Percentiles rank a stretch among this genome's conserved stretches.
phyloP scores from a whole-genome alignment of 257 asterid species.

The Verbascum thapsus region DNA sequence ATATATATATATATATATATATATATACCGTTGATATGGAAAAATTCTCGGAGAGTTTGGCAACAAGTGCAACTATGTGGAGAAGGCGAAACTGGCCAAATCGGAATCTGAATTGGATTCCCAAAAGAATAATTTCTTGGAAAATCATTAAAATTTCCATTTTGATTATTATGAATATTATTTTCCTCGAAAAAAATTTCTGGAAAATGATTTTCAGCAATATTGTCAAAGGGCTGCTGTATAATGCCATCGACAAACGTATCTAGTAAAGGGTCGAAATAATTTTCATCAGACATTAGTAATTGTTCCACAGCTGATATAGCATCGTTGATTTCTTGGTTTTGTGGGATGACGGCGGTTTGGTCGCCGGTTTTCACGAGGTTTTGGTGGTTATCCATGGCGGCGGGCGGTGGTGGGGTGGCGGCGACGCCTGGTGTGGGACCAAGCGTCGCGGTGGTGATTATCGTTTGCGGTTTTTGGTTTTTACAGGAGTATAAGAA shows the following conservation, averaged over 20 bases:
- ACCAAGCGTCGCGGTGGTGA: constrained; percentile 52
- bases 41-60: constrained; percentile 56
- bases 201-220: constrained; percentile 27
- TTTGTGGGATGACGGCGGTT: constrained; percentile 18
- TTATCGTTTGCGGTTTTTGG: not conserved
- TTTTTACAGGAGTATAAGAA: not conserved
- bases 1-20: not conserved
- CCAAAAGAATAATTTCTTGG: constrained; percentile 29
- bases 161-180: not conserved
- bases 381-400: not conserved
- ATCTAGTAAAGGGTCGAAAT: constrained; percentile 24
- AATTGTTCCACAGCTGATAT: constrained; percentile 23
- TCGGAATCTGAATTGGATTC: constrained; percentile 39
- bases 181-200: constrained; percentile 21
- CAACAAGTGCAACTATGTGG: constrained; percentile 54
- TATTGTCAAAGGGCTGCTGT: constrained; percentile 21
- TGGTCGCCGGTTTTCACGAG: constrained; percentile 34
- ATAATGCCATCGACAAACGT: constrained; percentile 13
- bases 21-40: constrained; percentile 56
- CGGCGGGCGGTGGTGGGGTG: constrained; percentile 8
- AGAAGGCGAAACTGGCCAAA: constrained; percentile 49
- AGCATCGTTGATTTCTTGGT: constrained; percentile 24
- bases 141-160: constrained; percentile 8
- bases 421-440: constrained; percentile 54
- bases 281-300: constrained; percentile 18